Conservation (phyloP, 2,329 filamentous ascomycete species). For the Neonectria magnoliae region DNA sequence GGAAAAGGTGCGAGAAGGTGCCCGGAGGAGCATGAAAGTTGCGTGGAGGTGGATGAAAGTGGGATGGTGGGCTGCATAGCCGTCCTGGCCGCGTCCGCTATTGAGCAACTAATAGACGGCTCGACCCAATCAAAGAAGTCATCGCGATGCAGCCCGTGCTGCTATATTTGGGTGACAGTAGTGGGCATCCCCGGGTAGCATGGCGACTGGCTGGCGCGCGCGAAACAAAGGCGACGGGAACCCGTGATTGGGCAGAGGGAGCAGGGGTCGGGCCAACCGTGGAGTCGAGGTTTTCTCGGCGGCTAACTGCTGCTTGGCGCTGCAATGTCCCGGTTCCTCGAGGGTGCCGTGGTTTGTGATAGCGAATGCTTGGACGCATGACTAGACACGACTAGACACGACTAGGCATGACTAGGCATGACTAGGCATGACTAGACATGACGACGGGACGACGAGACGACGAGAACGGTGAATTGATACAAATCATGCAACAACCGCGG, state of each 20-base stretch:
- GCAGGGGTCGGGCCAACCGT: conserved; percentile 35
- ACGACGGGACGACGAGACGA: conserved; percentile 37
- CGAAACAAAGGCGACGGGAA: conserved; percentile 41
- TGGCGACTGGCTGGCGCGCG: conserved; percentile 53
- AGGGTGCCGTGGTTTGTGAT: conserved; percentile 36
- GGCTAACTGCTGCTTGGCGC: conserved; percentile 40
- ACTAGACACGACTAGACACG: conserved; percentile 14
- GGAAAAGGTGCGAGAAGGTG: conserved; percentile 26
- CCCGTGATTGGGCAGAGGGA: conserved; percentile 40
- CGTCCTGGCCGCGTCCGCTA: conserved; percentile 34
- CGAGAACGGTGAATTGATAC: conserved; percentile 36
- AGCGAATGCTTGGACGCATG: conserved; percentile 35
- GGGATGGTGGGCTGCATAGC: conserved; percentile 35
- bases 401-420: conserved; percentile 28
- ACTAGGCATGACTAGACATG: no score
- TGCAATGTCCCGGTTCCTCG: conserved; percentile 24
- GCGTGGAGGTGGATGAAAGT: conserved; percentile 23
- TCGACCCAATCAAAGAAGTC: conserved; percentile 46
- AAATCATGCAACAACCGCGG: conserved; percentile 36
- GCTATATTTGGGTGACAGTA: conserved; percentile 51
- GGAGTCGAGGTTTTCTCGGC: conserved; percentile 32
- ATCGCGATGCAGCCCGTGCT: conserved; percentile 22
- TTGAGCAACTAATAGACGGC: conserved; percentile 30
- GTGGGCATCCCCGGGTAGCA: conserved; percentile 31
- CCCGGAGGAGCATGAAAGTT: not conserved